Evolutionary conservation across 306 rosid species (phyloP), one percentile per base, ranked within the genome.

Genomic region (Quercus wislizeni): DNA sequence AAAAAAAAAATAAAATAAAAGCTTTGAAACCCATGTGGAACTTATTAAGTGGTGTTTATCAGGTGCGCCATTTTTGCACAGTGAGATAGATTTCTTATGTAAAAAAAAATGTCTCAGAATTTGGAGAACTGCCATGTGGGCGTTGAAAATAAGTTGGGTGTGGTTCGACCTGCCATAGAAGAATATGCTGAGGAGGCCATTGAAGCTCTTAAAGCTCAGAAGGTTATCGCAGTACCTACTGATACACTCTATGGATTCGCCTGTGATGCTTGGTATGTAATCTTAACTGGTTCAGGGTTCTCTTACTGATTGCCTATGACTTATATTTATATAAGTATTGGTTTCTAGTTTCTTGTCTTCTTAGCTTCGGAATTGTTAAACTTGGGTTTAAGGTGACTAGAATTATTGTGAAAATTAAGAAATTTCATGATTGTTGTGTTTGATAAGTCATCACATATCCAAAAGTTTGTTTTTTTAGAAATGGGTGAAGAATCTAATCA

Each of bases 161-260:
- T 87, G 25, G 84, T 92, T 88, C 87, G 74, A 41, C 90, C 92
- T 14, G 97, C 96, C 27, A 83, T 85, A 5, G 90, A 89, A 84
- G 85, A 79, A 76, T 87, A 85, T 64, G 82, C 91, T 19, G 84
- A 79, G 17, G 94, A 88, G 80, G 98, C 98, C 21, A 78, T 86
- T 73, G 91, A 82, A 68, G 91, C 92, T 84, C 91, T 94, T 74
- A 85, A 85, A 83, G 88, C 83, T 38, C 94, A 94, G 14, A 86
- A 88, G 80, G 85, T 92, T 81, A 90, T 92, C 63, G 96, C 94
- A 0, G 94, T 94, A 23, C 97, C 98, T 76, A 92, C 94, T 15
- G 97, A 94, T 83, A 94, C 98, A 12, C 86, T 94, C 13, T 93
- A 94, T 71, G 97, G 98, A 55, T 88, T 94, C 75, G 94, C 97